Percentiles rank a stretch among this genome's conserved stretches.
phyloP scores from a whole-genome alignment of 257 asterid genomes.

The Solanum peruvianum region DNA sequence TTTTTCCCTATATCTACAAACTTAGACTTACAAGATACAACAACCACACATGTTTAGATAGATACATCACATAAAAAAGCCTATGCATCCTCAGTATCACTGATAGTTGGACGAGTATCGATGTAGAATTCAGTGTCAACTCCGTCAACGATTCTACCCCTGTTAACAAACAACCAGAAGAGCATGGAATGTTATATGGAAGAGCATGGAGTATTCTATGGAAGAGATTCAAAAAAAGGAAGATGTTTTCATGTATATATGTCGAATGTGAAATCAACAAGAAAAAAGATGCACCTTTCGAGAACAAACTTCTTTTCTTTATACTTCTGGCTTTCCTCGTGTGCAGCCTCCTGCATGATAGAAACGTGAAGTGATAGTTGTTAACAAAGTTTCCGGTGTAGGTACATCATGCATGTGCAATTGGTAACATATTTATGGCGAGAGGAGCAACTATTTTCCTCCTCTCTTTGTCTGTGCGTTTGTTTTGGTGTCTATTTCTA shows the following conservation, averaged over 20 bases:
- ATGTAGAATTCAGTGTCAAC: conserved; percentile 53
- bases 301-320: conserved; percentile 80
- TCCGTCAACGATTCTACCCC: conserved; percentile 50
- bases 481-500: not conserved
- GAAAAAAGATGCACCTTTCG: conserved; percentile 31
- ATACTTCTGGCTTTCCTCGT: conserved; percentile 58
- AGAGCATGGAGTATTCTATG: not conserved
- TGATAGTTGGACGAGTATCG: conserved; percentile 33
- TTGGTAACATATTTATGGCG: not conserved
- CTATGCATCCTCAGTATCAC: conserved; percentile 39
- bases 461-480: not conserved
- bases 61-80: not conserved
- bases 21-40: not conserved
- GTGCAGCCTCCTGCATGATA: conserved; percentile 48
- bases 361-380: not conserved
- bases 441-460: not conserved
- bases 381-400: not conserved
- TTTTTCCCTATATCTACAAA: not conserved
- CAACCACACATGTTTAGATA: not conserved
- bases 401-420: not conserved
- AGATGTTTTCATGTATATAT: not conserved
- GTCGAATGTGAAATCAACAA: not conserved
- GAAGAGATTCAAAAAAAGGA: not conserved
- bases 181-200: not conserved
- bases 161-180: conserved; percentile 12